Base-by-base conservation (phyloP, 805 yeast genomes). In the Candida arabinofermentans region DNA sequence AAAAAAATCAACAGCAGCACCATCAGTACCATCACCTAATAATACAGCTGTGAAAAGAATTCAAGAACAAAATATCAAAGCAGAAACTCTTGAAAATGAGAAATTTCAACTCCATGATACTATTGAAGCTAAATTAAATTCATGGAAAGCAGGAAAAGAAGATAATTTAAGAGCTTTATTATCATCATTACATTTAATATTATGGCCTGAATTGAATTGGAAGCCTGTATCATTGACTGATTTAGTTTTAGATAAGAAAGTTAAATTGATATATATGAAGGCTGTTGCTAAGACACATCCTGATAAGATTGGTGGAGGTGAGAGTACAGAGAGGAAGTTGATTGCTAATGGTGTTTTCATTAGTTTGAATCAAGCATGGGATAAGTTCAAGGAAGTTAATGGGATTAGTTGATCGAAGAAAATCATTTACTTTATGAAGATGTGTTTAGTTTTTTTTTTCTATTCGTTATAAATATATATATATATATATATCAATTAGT, bases 361-460 rank as follows among this genome's bases (percentile, higher is more conserved):
- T 30, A 72, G 81, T 0, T 67, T 93, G 47, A 91, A 89, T 61
- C 75, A 79, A 51, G 89, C 97, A 2, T 93, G 99, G 98, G 97
- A 87, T 51, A 65, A 61, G 17, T 89, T 88, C 61, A 85, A 83
- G 54, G 65, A 59, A 31, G 75, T 75, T 42, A 84, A 85, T 57
- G 68, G 49, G 19, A 49, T 51, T 16, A 36, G 37, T 14, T 51
- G 40, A 36, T 5, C 1, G 3, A 17, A 21, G 14, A 7, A 7
- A 8, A 16, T 16, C 23, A 6, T 6, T 23, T 7, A 7, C 9
- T 23, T 23, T 7, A 23, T 23, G 6, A 23, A 9, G 9, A 23
- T 27, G 8, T 10, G 30, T 27, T 27, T 27, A 9, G 8, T 12
- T 10, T 27, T 27, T 10, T 27, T 27, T 27, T n/a, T 27, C 13